Base-by-base conservation (phyloP, 2,329 filamentous ascomycete species). In the Cladosporium sphaerospermum region DNA sequence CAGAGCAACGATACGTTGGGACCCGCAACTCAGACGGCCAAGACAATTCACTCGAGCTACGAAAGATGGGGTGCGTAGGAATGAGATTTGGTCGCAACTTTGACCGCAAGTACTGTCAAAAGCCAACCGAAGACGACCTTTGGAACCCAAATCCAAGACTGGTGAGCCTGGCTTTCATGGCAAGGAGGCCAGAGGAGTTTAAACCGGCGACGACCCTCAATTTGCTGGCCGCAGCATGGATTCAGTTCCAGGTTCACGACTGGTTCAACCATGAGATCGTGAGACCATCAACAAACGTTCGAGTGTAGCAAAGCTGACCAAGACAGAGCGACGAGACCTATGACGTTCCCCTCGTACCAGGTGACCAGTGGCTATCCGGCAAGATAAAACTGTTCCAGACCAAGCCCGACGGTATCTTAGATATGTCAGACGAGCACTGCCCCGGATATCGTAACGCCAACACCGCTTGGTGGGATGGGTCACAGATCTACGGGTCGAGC, bases 241-340 rank as follows among this genome's bases (percentile, higher is more conserved):
- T 76, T n/a, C 74, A 77, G 56, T 76, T 76, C 49, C 72, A 75
- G 52, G 69, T 69, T 0, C 73, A 76, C 52, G 72, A 74, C 54
- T 75, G 72, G 72, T 68, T 70, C 49, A 62, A 55, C 7, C 40
- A 52, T 4, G 53, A 52, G 31, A 39, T 43, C 13, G 33, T 50
- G 31, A 39, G 32, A 28, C 23, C 7, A 28, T 28, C 23, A 28
- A 28, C 5, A 28, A 28, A 28, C 4, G 23, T 28, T 13, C 31
- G n/a, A 32, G n/a, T 47, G 45, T 14, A 33, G 31, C 44, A 33
- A 39, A 45, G 40, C 54, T 56, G 44, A 57, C 47, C 16, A 36
- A 45, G 11, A 33, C 41, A 55, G 47, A 50, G 47, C 31, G 45
- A 55, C 48, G n/a, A 53, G 45, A 52, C 48, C n/a, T 55, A 55